phyloP scores from a whole-genome alignment of 331 rosid species.

The Quercus lobata region DNA sequence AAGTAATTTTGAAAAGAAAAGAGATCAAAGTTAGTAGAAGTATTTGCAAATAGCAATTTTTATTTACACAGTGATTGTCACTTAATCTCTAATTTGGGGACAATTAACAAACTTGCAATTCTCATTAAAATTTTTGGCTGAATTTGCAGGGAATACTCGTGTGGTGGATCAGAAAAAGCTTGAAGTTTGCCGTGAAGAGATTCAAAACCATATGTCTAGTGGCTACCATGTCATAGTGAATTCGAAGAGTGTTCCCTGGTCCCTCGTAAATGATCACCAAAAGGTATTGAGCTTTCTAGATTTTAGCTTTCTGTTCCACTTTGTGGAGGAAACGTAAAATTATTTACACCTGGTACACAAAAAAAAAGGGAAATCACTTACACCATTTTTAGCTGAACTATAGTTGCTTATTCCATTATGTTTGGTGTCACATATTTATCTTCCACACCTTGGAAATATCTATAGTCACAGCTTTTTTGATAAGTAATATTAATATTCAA shows the following conservation, averaged over 20 bases:
- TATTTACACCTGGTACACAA: background rate
- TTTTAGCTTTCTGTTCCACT: background rate
- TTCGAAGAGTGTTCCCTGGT: conserved; percentile 63
- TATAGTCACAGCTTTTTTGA: background rate
- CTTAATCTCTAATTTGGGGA: background rate
- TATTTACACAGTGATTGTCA: background rate
- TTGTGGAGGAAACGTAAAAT: background rate
- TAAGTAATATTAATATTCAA: no score
- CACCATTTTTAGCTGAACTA: background rate
- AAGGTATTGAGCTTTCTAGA: conserved; percentile 44
- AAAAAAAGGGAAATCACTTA: background rate
- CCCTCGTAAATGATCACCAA: conserved; percentile 70
- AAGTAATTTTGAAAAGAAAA: background rate
- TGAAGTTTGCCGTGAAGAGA: conserved; percentile 72
- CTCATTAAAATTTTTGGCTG: background rate
- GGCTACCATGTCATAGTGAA: conserved; percentile 71
- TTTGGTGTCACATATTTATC: background rate
- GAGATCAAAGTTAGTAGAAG: background rate
- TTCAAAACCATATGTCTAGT: conserved; percentile 50
- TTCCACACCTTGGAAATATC: background rate
- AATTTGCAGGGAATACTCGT: conserved; percentile 56
- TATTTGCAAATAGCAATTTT: background rate
- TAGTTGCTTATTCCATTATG: background rate
- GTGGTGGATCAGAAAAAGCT: conserved; percentile 82
- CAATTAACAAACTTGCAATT: background rate